Evolutionary conservation across 805 yeast species (phyloP), one percentile per base, ranked within the genome.

Genomic region (Saccharomycopsis schoenii): DNA sequence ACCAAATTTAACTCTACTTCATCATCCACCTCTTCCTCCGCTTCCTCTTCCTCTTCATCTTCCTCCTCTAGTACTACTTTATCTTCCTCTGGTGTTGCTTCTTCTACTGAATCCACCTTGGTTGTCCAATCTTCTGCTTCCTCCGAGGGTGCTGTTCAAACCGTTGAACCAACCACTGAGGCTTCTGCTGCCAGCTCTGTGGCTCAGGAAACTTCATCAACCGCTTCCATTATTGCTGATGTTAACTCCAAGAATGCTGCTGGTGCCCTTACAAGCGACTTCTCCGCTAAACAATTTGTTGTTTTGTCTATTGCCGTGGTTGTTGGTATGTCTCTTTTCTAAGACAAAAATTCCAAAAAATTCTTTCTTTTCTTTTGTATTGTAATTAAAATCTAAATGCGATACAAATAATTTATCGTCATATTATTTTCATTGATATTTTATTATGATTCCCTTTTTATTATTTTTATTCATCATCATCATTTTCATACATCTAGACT

Each of bases 1-100:
- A 78, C 75, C 58, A 63, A 69, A 24, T 71, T 75, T 40, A 60
- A 68, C 11, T 37, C 41, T 37, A 61, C 74, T 8, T 61, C 74
- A 3, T 29, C 36, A 4, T 24, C 61, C 19, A 55, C 59, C 41
- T 37, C 60, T 14, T 19, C 51, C 55, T 61, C 61, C 29, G 50
- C 65, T 37, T 39, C 63, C 50, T 21, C 61, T 36, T 21, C 67
- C 24, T 21, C 61, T n/a, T 40, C 61, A 39, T 2, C 37, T 3
- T 4, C 29, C 10, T 29, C 40, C 14, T 52, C 56, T n/a, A 29
- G 40, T 41, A 11, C 25, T 11, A 17, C 21, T n/a, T 21, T 10
- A 43, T 15, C 51, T 24, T 2, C 51, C 10, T 43, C 51, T 3
- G 10, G 25, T n/a, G 11, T n/a, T 3, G 51, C 21, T n/a, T 43